Percentiles rank a stretch among this genome's conserved stretches.
Conservation (phyloP, 192 early-diverging fungal genomes). For the Coemansia sp. region DNA sequence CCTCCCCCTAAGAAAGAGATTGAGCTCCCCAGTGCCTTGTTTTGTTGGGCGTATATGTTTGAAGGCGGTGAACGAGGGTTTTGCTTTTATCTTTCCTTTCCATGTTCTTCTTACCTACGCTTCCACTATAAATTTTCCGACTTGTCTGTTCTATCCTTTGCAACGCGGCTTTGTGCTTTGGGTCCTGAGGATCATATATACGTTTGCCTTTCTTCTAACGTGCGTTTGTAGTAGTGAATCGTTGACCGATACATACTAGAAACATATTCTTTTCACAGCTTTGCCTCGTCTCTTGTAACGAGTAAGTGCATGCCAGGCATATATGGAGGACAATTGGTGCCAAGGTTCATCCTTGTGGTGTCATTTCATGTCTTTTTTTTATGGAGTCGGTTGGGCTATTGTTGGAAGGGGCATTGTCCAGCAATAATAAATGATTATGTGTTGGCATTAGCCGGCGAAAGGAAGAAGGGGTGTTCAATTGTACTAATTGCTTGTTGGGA, state of each 20-base stretch:
- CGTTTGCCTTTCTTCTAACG: neutral
- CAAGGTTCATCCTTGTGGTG: no score
- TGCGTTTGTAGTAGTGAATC: neutral
- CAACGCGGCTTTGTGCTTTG: neutral
- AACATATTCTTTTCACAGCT: no score
- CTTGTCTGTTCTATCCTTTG: neutral
- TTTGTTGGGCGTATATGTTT: neutral
- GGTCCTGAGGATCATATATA: neutral
- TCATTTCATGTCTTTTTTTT: neutral
- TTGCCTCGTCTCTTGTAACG: neutral
- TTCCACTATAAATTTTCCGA: neutral
- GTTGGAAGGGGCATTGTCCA: neutral
- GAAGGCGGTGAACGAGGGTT: neutral
- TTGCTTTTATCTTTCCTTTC: neutral
- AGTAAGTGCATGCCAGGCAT: neutral
- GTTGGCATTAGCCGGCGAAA: neutral
- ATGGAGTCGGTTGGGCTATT: neutral
- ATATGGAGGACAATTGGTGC: no score
- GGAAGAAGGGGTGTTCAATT: neutral
- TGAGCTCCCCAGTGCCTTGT: neutral
- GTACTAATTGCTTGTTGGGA: neutral
- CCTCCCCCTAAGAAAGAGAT: neutral
- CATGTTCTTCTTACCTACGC: neutral
- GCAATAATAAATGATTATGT: neutral
- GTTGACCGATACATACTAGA: constrained; percentile 5